Base-by-base conservation (phyloP, 495 filamentous ascomycete genomes). In the Aspergillus olivimuriae region DNA sequence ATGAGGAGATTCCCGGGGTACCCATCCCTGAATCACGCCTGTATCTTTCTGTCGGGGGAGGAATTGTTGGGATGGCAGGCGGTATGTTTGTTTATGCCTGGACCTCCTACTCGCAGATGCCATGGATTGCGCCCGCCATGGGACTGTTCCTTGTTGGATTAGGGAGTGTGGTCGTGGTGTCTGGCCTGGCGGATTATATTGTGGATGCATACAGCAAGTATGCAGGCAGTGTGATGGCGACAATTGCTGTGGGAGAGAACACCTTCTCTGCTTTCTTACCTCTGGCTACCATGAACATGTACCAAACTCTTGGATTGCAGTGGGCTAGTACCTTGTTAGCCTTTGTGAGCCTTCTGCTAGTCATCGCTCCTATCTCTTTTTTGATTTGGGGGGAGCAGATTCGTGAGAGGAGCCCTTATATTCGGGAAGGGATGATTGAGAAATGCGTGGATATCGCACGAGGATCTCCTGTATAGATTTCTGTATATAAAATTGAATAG, bases 1-100 rank as follows among this genome's bases (percentile, higher is more conserved):
- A 65, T 34, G 60, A 43, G 2, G 60, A 66, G 38, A 34, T 52
- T 7, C 60, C 65, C 10, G 62, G 55, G 1, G 53, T 47, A 4
- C 56, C 61, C 9, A 65, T 63, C 18, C 63, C 65, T 1, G 65
- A 68, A 22, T 61, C 63, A 30, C 32, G 61, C 31, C 44, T 68
- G 20, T 66, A 66, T 22, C 39, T 57, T 1, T 53, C 60, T 4
- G 56, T 68, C 15, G 39, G 49, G 0, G 57, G 60, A 3, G 57
- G 59, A 2, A 35, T 68, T 10, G 31, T 67, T 24, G 63, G 65
- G 0, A 43, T 67, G 16, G 51, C 63, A 0, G 59, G 63, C 9
- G 65, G 65, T 11, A 62, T 68, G 59, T 65, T 68, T 44, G 55
- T 55, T 16, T 68, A 68, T 42, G 63, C 52, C 10, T 67, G 63